These are phyloP conservation scores for Chlorella variabilis DNA, from an alignment of 163 green algal genomes.

Conservation along the genomic window DNA sequence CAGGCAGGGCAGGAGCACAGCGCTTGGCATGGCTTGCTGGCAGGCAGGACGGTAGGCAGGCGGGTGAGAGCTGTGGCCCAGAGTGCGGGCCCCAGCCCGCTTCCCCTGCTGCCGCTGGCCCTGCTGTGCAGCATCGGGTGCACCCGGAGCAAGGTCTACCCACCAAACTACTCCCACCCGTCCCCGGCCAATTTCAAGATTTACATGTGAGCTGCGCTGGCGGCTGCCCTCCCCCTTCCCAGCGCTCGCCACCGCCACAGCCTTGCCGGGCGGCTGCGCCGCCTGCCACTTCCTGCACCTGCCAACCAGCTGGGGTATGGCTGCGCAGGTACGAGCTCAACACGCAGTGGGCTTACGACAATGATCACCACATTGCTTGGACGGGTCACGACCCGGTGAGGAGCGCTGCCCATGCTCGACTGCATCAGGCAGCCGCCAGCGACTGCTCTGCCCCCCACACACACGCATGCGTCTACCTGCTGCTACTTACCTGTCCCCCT, in stretches of 20 bases:
- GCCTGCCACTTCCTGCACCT: background rate
- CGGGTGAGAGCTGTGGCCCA: too few relatives aligned
- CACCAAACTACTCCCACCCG: background rate
- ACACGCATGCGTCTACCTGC: too few relatives aligned
- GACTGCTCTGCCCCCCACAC: too few relatives aligned
- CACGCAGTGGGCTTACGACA: conserved; percentile 2
- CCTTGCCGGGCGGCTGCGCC: background rate
- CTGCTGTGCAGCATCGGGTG: conserved; percentile 4
- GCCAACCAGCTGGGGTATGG: background rate
- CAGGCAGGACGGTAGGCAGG: too few relatives aligned
- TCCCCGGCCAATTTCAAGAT: conserved; percentile 5
- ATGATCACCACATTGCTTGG: background rate
- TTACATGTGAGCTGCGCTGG: background rate
- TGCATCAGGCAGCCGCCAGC: too few relatives aligned
- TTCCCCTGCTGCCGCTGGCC: too few relatives aligned
- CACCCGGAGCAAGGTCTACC: conserved; percentile 5
- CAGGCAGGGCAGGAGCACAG: too few relatives aligned
- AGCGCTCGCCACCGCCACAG: too few relatives aligned
- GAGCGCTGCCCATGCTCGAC: too few relatives aligned
- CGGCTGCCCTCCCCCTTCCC: too few relatives aligned
- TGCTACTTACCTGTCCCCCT: too few relatives aligned
- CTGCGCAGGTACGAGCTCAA: conserved; percentile 6
- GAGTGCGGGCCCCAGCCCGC: too few relatives aligned
- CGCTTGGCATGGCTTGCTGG: background rate
- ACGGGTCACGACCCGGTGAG: background rate